Conservation (phyloP, 305 asterid species). For the Rubia occidens region DNA sequence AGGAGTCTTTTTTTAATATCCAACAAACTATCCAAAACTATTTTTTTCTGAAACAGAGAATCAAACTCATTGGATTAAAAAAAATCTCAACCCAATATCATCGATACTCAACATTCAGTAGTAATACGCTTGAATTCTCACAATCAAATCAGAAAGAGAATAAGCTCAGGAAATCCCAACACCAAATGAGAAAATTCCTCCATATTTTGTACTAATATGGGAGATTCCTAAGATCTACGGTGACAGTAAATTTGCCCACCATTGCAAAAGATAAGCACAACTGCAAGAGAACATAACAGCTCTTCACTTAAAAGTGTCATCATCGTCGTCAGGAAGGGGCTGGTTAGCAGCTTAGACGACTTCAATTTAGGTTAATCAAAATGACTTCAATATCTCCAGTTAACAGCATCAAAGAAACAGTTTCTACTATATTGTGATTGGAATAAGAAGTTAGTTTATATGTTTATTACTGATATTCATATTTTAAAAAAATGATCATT, state of each 20-base stretch:
- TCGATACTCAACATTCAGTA: not conserved
- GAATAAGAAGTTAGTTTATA: no score
- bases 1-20: no score
- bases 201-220: not conserved
- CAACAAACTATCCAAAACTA: no score
- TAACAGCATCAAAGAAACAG: no score
- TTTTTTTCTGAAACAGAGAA: no score
- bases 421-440: no score
- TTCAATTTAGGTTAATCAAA: no score
- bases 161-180: not conserved
- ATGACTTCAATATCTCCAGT: no score
- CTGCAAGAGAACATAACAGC: not conserved
- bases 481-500: no score
- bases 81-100: not conserved
- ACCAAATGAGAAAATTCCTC: not conserved
- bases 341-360: constrained; percentile 26
- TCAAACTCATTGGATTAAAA: no score
- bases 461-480: no score
- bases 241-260: constrained; percentile 3
- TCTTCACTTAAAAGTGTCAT: constrained; percentile 31
- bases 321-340: constrained; percentile 48
- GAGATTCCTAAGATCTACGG: not conserved
- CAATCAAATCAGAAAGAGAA: not conserved
- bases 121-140: not conserved
- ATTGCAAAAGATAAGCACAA: not conserved